Evolutionary conservation across 2,329 filamentous ascomycete genomes (phyloP), one percentile per base, ranked within the genome.

Genomic region (Pseudocercospora ulei): DNA sequence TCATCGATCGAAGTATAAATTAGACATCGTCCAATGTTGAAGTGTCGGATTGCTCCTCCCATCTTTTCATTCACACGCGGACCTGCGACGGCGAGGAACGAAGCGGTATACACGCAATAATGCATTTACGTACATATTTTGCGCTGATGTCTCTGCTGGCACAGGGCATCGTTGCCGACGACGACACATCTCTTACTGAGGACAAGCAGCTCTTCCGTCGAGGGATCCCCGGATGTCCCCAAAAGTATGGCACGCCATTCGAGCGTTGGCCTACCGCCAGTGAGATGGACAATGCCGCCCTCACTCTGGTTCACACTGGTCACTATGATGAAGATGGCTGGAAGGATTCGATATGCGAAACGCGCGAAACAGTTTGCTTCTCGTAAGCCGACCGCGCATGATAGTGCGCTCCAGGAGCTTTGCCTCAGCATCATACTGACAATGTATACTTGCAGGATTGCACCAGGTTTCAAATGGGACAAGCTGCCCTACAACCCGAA

Each of bases 181-280:
- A n/a, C n/a, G n/a, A n/a, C n/a, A n/a, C n/a, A n/a, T n/a, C n/a
- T n/a, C n/a, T n/a, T n/a, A n/a, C 23, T 11, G 23, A 25, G 6
- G 23, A 11, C 23, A 25, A 25, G 23, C 28, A 30, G 8, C 28
- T 30, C 28, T 30, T 30, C 16, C 28, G 28, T 17, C 28, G 28
- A 9, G 12, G 8, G 8, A 30, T 30, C 16, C 28, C 28, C 7
- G 12, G 12, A 3, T 30, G 28, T 19, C 8, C 8, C 9, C 13
- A 17, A 7, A 8, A 18, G 5, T 30, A 30, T 18, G 28, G 28
- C 28, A 16, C 17, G 7, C 8, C 13, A 3, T 30, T 30, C 16
- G 28, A 30, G 7, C 6, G 7, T 8, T 2, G 3, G 12, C 4
- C 28, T 3, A 11, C 7, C 14, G 12, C 17, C 8, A 7, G 7